Evolutionary conservation across 2,329 filamentous ascomycete genomes (phyloP).

Genomic region (Penicillium sp.): DNA sequence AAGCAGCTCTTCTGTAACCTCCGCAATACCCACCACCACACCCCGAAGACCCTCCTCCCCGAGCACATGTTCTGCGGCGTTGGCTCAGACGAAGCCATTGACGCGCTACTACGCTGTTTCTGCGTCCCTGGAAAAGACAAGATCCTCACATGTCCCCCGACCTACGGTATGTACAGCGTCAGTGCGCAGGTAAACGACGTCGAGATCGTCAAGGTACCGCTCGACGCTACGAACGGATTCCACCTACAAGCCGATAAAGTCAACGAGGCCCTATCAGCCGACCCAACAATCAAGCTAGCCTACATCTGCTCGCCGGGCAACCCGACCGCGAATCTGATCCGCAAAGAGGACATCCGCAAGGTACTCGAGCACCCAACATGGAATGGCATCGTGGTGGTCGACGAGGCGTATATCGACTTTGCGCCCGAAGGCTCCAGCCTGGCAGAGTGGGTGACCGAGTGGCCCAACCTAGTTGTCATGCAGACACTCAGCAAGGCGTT

Average conservation of each 20-base stretch:
- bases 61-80: conserved; percentile 90
- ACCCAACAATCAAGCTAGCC: conserved; percentile 67
- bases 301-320: conserved; percentile 95
- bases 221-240: conserved; percentile 64
- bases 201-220: conserved; percentile 72
- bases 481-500: conserved; percentile 98
- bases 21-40: conserved; percentile 74
- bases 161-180: conserved; percentile 96
- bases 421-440: conserved; percentile 68
- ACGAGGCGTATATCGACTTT: conserved; percentile 97
- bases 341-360: conserved; percentile 62
- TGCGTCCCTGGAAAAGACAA: conserved; percentile 78
- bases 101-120: conserved; percentile 86
- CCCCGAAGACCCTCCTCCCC: conserved; percentile 60
- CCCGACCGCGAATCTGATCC: conserved; percentile 71
- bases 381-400: conserved; percentile 88
- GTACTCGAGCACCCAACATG: conserved; percentile 79
- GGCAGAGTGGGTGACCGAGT: conserved; percentile 83
- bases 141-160: conserved; percentile 89
- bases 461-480: conserved; percentile 94
- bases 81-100: conserved; percentile 92
- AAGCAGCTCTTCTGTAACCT: conserved; percentile 80
- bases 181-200: conserved; percentile 93
- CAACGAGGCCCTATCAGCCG: conserved; percentile 53
- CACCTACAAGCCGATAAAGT: conserved; percentile 64